phyloP scores from a whole-genome alignment of 306 rosid genomes.

The Nissolia schottii region DNA sequence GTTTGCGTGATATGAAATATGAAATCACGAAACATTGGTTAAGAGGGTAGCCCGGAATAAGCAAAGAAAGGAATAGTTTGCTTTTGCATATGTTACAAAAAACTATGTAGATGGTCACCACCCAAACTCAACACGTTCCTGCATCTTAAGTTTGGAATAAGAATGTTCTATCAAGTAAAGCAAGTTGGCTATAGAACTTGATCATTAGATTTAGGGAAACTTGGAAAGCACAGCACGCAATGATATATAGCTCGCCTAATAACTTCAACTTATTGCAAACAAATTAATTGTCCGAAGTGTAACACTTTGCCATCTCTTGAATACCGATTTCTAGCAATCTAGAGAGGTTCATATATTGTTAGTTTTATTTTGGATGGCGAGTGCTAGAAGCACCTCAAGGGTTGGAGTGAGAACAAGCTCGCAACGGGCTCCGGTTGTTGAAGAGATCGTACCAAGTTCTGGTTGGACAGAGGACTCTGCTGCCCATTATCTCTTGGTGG shows the following conservation, averaged over 20 bases:
- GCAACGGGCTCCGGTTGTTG: conserved; percentile 5
- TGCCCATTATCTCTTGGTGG: conserved; percentile 56
- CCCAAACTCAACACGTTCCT: conserved; percentile 26
- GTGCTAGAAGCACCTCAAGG: conserved; percentile 23
- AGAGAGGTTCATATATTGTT: neutral
- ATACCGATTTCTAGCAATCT: conserved; percentile 12
- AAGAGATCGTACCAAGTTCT: conserved; percentile 46
- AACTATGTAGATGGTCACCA: neutral
- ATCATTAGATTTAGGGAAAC: conserved; percentile 18
- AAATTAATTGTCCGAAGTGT: neutral
- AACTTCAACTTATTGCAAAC: neutral
- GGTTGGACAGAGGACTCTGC: conserved; percentile 58
- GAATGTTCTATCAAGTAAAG: conserved; percentile 46
- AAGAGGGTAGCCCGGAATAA: conserved; percentile 23
- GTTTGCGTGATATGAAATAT: neutral
- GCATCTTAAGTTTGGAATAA: conserved; percentile 57
- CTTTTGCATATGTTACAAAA: conserved; percentile 25
- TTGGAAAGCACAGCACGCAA: conserved; percentile 13
- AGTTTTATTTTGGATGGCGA: conserved; percentile 40
- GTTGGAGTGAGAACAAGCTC: conserved; percentile 16
- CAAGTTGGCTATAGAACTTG: conserved; percentile 9
- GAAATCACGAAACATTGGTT: neutral
- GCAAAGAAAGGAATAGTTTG: conserved; percentile 45
- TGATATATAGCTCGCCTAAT: conserved; percentile 1
- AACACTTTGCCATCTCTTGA: conserved; percentile 7